Percentiles rank a stretch among this genome's conserved stretches.
Conservation (phyloP, 2,329 filamentous ascomycete species). For the Rhynchosporium graminicola region DNA sequence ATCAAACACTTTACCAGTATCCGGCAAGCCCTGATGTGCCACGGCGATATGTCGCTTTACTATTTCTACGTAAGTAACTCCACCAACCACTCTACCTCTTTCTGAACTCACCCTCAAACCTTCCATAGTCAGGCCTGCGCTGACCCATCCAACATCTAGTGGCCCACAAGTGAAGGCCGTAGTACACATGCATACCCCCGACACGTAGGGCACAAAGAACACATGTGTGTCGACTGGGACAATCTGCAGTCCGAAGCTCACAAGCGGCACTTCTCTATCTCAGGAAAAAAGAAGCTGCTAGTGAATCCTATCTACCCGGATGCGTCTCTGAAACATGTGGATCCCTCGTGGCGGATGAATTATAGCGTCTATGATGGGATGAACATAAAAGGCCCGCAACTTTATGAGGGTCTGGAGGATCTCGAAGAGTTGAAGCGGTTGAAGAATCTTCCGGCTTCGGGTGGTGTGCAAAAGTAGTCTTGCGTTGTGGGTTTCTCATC, state of each 20-base stretch:
- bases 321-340: neutral
- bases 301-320: neutral
- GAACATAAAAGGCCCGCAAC: neutral
- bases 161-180: neutral
- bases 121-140: neutral
- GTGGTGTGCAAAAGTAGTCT: too few relatives aligned
- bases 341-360: neutral
- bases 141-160: neutral
- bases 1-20: neutral
- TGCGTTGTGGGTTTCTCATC: too few relatives aligned
- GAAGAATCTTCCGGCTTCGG: neutral
- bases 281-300: neutral
- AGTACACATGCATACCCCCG: neutral
- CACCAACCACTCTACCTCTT: neutral
- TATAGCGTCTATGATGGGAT: neutral
- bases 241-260: neutral
- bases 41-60: neutral
- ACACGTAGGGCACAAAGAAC: neutral
- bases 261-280: neutral
- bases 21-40: constrained; percentile 1
- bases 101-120: neutral
- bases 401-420: neutral
- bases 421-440: neutral
- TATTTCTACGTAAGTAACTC: constrained; percentile 3
- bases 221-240: neutral